Evolutionary conservation across 1,284 basidiomycete genomes (phyloP), one percentile per base, ranked within the genome.

Genomic region (Trichosporon ovoides): DNA sequence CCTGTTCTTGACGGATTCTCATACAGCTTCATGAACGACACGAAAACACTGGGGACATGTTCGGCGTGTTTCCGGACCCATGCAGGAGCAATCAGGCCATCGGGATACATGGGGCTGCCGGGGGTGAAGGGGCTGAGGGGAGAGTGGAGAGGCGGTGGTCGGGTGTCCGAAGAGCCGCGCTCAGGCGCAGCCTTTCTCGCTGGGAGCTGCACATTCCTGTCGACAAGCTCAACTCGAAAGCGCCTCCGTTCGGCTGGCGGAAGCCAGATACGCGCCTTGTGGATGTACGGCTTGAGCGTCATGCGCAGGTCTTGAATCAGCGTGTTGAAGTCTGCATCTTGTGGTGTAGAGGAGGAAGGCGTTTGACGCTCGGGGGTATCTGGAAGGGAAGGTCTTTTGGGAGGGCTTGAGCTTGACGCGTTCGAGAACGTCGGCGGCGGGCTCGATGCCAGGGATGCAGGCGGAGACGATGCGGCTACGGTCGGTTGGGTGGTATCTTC

Each of bases 31-130:
- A 89, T 79, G 73, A 97, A 95, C 51, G 94, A 80, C 6, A 98
- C 89, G 74, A 97, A 96, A 0, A 97, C 91, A 16, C 89, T 86
- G 0, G 95, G 94, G 0, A 98, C 80, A 34, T 95, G 84, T 9
- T 91, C 86, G 0, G 90, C 88, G 70, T 98, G 94, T 77, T 97
- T 98, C 49, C 93, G 83, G n/a, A 97, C 85, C 95, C 95, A 98
- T 67, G 98, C 91, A 0, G 94, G 95, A 1, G 94, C 91, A 58
- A 98, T 90, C 51, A 98, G 79, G 1, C 95, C 95, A 72, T 98
- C 95, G 0, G 95, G 95, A 73, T 91, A 84, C 14, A 96, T 80
- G 0, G 95, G 94, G 0, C 91, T 94, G 1, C 86, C 83, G 0
- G 88, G 86, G 0, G 89, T 90, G 24, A 96, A 78, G 0, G 95